A percentile compares a stretch with the other conserved stretches of the same genome.
These are phyloP conservation scores for Globisporangium megalacanthum DNA, from an alignment of 352 stramenopile species.

Conservation along the genomic window DNA sequence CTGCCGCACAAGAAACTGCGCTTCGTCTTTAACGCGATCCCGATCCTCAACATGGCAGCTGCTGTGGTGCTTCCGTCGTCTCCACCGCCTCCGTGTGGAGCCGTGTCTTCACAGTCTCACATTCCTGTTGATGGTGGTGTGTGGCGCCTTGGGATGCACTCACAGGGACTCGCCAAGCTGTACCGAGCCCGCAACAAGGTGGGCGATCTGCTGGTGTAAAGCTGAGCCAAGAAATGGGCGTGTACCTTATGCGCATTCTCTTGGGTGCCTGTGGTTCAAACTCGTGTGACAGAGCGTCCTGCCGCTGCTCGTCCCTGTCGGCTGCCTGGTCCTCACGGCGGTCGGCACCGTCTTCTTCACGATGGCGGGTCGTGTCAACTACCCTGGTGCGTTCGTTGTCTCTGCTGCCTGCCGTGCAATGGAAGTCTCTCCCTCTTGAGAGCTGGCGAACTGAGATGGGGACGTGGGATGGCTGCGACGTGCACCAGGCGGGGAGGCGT, in stretches of 20 bases:
- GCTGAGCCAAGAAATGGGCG: no score
- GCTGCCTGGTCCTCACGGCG: slow-evolving; percentile 39
- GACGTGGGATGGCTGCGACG: no score
- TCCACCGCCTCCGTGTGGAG: not conserved
- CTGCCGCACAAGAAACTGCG: slow-evolving; percentile 98
- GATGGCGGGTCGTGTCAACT: slow-evolving; percentile 86
- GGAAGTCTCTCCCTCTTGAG: no score
- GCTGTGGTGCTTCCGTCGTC: slow-evolving; percentile 82
- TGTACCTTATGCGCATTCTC: no score
- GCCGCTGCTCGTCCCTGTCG: slow-evolving; percentile 42
- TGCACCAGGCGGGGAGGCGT: slow-evolving; percentile 55
- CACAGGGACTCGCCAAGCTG: slow-evolving; percentile 60
- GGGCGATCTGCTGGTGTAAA: no score
- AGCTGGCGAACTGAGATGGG: no score
- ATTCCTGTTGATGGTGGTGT: no score
- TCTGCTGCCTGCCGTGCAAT: no score
- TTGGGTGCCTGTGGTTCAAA: not conserved
- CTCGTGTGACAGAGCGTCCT: slow-evolving; percentile 27
- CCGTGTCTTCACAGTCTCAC: no score
- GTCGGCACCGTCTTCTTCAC: slow-evolving; percentile 56
- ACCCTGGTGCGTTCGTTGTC: slow-evolving; percentile 68
- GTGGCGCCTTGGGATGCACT: not conserved
- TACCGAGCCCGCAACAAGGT: slow-evolving; percentile 57
- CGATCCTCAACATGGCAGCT: slow-evolving; percentile 93
- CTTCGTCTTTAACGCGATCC: slow-evolving; percentile 96